These are phyloP conservation scores for Keithomyces neogunnii DNA, from an alignment of 2,329 filamentous ascomycete species.

Conservation along the genomic window DNA sequence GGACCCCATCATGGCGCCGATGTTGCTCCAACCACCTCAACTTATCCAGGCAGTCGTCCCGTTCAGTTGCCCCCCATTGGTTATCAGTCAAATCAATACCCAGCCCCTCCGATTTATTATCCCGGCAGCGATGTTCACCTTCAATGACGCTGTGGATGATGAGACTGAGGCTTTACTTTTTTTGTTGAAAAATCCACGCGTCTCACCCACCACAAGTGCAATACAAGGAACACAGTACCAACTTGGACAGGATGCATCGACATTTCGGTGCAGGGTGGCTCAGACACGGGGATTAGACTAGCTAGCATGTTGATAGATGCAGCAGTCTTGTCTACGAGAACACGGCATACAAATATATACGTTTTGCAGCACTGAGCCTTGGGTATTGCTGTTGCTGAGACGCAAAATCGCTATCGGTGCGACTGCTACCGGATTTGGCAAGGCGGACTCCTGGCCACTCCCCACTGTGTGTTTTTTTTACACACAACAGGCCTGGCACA, in stretches of 20 bases:
- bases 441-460: too few species aligned
- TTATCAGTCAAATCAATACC: constrained; percentile 61
- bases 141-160: too few species aligned
- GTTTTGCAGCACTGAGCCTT: background rate
- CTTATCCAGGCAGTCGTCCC: constrained; percentile 46
- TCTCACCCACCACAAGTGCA: too few species aligned
- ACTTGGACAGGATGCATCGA: background rate
- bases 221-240: too few species aligned
- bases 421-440: too few species aligned
- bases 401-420: too few species aligned
- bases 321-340: background rate
- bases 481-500: too few species aligned
- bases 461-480: too few species aligned
- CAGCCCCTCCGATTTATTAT: constrained; percentile 39
- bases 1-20: constrained; percentile 34
- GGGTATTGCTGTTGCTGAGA: background rate
- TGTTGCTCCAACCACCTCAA: constrained; percentile 36
- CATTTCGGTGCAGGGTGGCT: background rate
- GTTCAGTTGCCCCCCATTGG: constrained; percentile 68
- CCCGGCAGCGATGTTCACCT: too few species aligned
- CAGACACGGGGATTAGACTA: background rate
- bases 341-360: background rate
- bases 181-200: too few species aligned
- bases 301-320: background rate
- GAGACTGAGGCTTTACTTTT: too few species aligned